Conservation (phyloP, 1,284 basidiomycete species). For the Waitea zeae region DNA sequence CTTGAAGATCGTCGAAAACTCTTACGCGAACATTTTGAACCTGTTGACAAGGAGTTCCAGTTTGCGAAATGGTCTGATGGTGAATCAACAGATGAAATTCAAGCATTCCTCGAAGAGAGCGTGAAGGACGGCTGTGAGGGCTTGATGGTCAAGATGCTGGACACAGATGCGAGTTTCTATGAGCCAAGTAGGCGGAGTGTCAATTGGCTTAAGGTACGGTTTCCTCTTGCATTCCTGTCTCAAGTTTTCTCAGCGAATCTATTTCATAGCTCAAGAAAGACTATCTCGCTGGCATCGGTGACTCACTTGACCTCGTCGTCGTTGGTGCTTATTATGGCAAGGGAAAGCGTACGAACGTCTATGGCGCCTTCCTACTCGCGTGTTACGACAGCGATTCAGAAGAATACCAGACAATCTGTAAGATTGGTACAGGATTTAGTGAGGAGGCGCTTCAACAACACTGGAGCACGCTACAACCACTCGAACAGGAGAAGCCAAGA, state of each 20-base stretch:
- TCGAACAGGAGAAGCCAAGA: slow-evolving; percentile 55
- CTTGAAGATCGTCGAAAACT: slow-evolving; percentile 64
- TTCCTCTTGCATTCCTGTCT: neutral
- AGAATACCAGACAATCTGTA: slow-evolving; percentile 93
- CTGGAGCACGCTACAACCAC: slow-evolving; percentile 64
- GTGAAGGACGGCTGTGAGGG: slow-evolving; percentile 98
- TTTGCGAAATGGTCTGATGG: slow-evolving; percentile 88
- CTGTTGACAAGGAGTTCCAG: slow-evolving; percentile 80
- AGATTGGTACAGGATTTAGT: slow-evolving; percentile 96
- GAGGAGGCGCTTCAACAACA: slow-evolving; percentile 82
- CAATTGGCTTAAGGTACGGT: slow-evolving; percentile 89
- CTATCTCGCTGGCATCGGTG: slow-evolving; percentile 92
- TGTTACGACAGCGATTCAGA: slow-evolving; percentile 88
- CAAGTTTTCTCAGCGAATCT: neutral
- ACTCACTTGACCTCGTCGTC: slow-evolving; percentile 94
- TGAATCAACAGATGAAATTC: slow-evolving; percentile 87
- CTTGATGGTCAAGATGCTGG: slow-evolving; percentile 98
- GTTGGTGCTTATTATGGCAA: slow-evolving; percentile 95
- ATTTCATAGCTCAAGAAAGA: slow-evolving; percentile 80
- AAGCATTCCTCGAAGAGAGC: slow-evolving; percentile 87
- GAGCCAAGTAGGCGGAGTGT: slow-evolving; percentile 90
- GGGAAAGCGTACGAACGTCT: slow-evolving; percentile 93
- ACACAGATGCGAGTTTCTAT: slow-evolving; percentile 81
- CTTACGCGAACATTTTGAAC: slow-evolving; percentile 64
- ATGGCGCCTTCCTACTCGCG: slow-evolving; percentile 89